Evolutionary conservation across 495 filamentous ascomycete genomes (phyloP).

Genomic region (Rostrohypoxylon terebratum): DNA sequence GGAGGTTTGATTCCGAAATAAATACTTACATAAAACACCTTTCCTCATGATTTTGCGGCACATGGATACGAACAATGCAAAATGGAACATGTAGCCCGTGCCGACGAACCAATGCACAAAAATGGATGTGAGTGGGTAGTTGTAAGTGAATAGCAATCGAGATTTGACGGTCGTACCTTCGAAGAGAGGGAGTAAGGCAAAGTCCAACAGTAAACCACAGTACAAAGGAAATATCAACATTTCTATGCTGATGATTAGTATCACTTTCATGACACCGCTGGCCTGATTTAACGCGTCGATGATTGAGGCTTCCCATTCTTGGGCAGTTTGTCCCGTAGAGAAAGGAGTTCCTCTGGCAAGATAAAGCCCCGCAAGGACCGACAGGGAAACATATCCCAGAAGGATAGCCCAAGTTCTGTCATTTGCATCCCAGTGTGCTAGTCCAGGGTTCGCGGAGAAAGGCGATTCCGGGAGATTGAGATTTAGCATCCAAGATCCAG

Average conservation of each 20-base stretch:
- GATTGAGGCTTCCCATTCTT: conserved; percentile 78
- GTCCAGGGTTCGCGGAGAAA: conserved; percentile 64
- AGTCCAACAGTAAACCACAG: conserved; percentile 89
- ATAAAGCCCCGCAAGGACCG: conserved; percentile 79
- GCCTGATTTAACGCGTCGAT: conserved; percentile 91
- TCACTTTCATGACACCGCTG: conserved; percentile 96
- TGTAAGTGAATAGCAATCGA: conserved; percentile 77
- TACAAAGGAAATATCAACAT: conserved; percentile 98
- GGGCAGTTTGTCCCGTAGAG: conserved; percentile 70
- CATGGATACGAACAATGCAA: conserved; percentile 98
- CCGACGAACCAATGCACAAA: conserved; percentile 99
- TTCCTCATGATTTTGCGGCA: conserved; percentile 96
- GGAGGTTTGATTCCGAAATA: neutral
- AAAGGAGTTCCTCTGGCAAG: conserved; percentile 75
- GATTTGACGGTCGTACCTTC: conserved; percentile 78
- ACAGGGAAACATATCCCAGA: conserved; percentile 82
- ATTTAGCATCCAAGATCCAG: conserved; percentile 63
- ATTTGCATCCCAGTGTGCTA: conserved; percentile 79
- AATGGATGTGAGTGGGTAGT: conserved; percentile 83
- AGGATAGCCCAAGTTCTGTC: conserved; percentile 85
- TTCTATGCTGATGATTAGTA: conserved; percentile 98
- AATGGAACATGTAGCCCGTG: conserved; percentile 99
- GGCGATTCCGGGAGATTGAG: conserved; percentile 57
- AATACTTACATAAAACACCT: conserved; percentile 84
- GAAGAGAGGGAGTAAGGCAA: conserved; percentile 90